Base-by-base conservation (phyloP, 805 yeast genomes). In the Candida jianshihensis region DNA sequence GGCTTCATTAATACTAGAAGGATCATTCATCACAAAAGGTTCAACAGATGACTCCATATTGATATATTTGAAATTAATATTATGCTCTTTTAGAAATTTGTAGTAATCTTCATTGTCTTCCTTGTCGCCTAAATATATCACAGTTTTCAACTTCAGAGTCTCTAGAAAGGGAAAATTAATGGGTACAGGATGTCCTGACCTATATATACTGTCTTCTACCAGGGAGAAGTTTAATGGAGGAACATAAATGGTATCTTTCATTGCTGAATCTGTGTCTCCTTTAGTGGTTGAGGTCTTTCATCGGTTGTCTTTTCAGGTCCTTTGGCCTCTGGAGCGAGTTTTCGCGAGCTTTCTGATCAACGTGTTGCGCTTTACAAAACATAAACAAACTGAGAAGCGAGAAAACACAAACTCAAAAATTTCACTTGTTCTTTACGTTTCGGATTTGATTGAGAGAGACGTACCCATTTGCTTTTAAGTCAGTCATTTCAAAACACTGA, bases 181-280 rank as follows among this genome's bases (percentile, higher is more conserved):
- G 0, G 86, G 83, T 66, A 87, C 84, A 1, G 98, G 98, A 53
- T 89, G 95, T 2, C 98, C 98, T 2, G 94, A 81, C 15, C 98
- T 64, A 57, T 89, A 90, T 11, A 90, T 75, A 6, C 84, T 79
- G 39, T 86, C 88, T 41, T 85, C 96, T 2, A 92, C 96, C 17
- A 86, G 73, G 1, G 95, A 75, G 51, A 90, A 90, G 58, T 87
- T 89, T 47, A 92, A 68, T 1, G 98, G 98, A 5, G 98, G 98
- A 1, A 89, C 94, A 43, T 68, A 73, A 29, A 51, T 50, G 18
- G 41, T 38, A 21, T 36, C 32, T 5, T 29, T n/a, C n/a, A n/a
- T n/a, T n/a, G n/a, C n/a, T n/a, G n/a, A n/a, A n/a, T n/a, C n/a
- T n/a, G n/a, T n/a, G n/a, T n/a, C n/a, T n/a, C n/a, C n/a, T n/a